Evolutionary conservation across 2,329 filamentous ascomycete species (phyloP).

Genomic region (Penicillium psychrosexuale): DNA sequence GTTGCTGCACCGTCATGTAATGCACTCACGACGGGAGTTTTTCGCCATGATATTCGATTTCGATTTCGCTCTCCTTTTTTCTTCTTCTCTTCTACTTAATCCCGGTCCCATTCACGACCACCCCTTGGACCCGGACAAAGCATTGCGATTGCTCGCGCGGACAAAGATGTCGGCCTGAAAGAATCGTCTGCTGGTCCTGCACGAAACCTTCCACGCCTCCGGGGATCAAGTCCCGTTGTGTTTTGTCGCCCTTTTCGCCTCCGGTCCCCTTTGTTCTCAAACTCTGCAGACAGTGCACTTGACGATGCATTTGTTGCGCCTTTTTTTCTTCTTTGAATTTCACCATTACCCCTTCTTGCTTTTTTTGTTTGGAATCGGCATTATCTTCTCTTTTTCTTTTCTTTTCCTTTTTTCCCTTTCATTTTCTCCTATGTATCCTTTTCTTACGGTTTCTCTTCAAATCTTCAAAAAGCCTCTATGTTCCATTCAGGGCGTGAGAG

Average conservation of each 20-base stretch:
- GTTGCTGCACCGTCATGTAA: slow-evolving; percentile 96
- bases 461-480: slow-evolving; percentile 20
- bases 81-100: slow-evolving; percentile 21
- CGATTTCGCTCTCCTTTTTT: slow-evolving; percentile 13
- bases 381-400: slow-evolving; percentile 17
- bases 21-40: slow-evolving; percentile 29
- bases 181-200: slow-evolving; percentile 25
- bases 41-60: slow-evolving; percentile 19
- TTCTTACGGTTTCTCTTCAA: slow-evolving; percentile 21
- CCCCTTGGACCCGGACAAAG: slow-evolving; percentile 11
- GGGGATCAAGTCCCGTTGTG: slow-evolving; percentile 5
- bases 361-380: slow-evolving; percentile 17
- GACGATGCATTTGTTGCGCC: slow-evolving; percentile 19
- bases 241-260: slow-evolving; percentile 4
- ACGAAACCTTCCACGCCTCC: slow-evolving; percentile 16
- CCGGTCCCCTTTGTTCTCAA: neutral
- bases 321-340: slow-evolving; percentile 8
- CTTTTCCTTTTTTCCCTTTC: slow-evolving; percentile 17
- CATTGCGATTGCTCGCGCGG: slow-evolving; percentile 17
- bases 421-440: slow-evolving; percentile 21
- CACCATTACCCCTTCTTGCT: slow-evolving; percentile 18
- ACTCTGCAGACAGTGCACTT: slow-evolving; percentile 11
- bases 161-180: slow-evolving; percentile 18
- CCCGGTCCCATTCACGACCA: slow-evolving; percentile 19
- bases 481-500: slow-evolving; percentile 14